Evolutionary conservation across 805 yeast genomes (phyloP), one percentile per base, ranked within the genome.

Genomic region (Pichia phayaonensis): DNA sequence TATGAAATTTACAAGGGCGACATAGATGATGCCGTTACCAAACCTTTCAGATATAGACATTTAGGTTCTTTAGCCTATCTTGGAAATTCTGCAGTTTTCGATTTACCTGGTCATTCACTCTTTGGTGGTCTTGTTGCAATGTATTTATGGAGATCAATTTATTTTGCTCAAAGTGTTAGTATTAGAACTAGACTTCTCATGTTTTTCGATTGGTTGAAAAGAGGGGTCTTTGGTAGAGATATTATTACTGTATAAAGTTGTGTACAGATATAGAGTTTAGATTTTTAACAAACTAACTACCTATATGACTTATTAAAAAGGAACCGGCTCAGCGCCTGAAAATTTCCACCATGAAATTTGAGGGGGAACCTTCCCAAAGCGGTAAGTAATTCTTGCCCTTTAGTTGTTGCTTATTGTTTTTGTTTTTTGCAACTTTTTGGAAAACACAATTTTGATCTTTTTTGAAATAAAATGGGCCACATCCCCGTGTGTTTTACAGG

Each of bases 61-160:
- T 84, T 85, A 72, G 97, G 97, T 67, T 81, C 97, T 29, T 75
- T 90, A 58, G 97, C 97, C 36, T 90, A 90, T 74, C 83, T 92
- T 65, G 98, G 97, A 59, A 97, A 92, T 66, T 79, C 83, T 67
- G 98, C 98, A 43, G 90, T 92, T 60, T 97, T 97, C 44, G 97
- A 90, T 66, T 73, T 92, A 61, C 80, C 83, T 27, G 85, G 84
- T 56, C 84, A 83, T 63, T 84, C 88, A 77, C 79, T 84, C 51
- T 83, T 84, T 64, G 78, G 86, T 60, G 80, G 90, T 27, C 72
- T 89, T 43, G 90, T 94, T 54, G 97, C 97, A 42, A 90, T 85
- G 76, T 74, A 87, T 67, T 83, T 90, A 77, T 90, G 98, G 97
- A 85, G 95, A 72, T 81, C 89, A 23, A 96, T 96, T 38, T 92